Conservation (phyloP, 345 rosid species). For the Conringia planisiliqua region DNA sequence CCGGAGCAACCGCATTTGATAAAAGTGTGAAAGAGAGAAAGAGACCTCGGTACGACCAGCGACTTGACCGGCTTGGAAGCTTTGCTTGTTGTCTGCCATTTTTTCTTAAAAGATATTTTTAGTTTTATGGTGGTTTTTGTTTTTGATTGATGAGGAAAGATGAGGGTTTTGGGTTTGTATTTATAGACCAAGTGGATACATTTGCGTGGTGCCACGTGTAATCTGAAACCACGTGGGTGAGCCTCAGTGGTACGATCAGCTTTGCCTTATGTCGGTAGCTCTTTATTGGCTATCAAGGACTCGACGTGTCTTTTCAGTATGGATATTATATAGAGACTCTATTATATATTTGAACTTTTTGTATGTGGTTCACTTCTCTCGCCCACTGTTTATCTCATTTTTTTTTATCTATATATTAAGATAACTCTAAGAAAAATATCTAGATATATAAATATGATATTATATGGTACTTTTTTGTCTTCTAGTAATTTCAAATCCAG, state of each 20-base stretch:
- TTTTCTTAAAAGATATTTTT: background rate
- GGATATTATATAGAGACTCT: background rate
- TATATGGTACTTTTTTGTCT: background rate
- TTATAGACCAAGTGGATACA: conserved; percentile 12
- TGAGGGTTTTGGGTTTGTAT: background rate
- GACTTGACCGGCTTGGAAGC: conserved; percentile 51
- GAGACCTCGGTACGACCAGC: conserved; percentile 53
- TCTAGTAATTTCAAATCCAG: background rate
- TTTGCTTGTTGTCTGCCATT: conserved; percentile 46
- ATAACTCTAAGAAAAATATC: background rate
- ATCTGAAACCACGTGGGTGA: conserved; percentile 4
- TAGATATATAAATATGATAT: background rate
- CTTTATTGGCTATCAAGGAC: background rate
- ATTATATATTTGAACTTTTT: background rate
- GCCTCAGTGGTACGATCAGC: background rate
- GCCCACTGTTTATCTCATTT: background rate
- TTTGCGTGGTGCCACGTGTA: conserved; percentile 9
- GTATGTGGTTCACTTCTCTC: conserved; percentile 17
- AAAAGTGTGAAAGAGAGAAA: conserved; percentile 1
- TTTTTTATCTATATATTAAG: too few species aligned
- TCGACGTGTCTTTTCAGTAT: background rate
- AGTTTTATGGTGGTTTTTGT: background rate
- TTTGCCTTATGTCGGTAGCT: conserved; percentile 36
- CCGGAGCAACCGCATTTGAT: background rate
- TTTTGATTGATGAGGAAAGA: background rate